Evolutionary conservation across 2,329 filamentous ascomycete genomes (phyloP).

Genomic region (Acephala macrosclerotiorum): DNA sequence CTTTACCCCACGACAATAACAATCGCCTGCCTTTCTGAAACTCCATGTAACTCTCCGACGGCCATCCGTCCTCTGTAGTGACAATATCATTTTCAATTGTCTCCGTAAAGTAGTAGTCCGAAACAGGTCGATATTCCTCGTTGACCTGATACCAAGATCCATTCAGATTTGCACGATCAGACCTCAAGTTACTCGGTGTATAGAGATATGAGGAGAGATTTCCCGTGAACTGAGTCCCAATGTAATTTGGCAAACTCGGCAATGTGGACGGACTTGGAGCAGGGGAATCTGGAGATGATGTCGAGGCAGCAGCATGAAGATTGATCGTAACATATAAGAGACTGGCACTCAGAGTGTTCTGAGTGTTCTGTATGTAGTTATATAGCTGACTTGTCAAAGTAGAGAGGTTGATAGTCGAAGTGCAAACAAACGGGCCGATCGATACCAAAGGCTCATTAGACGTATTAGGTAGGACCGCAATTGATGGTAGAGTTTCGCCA

Average conservation of each 20-base stretch:
- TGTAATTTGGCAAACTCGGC: constrained; percentile 51
- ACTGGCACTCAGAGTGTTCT: constrained; percentile 61
- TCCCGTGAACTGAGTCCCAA: constrained; percentile 55
- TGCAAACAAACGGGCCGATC: constrained; percentile 63
- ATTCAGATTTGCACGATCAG: constrained; percentile 64
- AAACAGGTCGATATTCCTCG: constrained; percentile 52
- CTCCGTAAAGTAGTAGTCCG: constrained; percentile 58
- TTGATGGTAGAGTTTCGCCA: constrained; percentile 29
- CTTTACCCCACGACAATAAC: constrained; percentile 59
- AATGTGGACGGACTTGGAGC: constrained; percentile 50
- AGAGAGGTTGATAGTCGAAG: constrained; percentile 56
- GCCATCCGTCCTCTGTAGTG: constrained; percentile 68
- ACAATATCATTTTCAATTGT: constrained; percentile 40
- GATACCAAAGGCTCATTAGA: constrained; percentile 47
- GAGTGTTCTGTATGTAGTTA: constrained; percentile 60
- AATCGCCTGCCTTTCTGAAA: constrained; percentile 60
- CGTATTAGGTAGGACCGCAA: constrained; percentile 26
- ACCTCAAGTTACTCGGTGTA: constrained; percentile 55
- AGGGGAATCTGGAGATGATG: constrained; percentile 51
- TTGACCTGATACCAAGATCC: constrained; percentile 60
- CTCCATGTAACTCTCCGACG: constrained; percentile 64
- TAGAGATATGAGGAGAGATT: constrained; percentile 61
- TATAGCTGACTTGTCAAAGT: constrained; percentile 57
- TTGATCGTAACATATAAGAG: constrained; percentile 63
- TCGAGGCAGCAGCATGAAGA: constrained; percentile 61